Conservation (phyloP, 2,329 filamentous ascomycete genomes). For the Exserohilum rostratum region DNA sequence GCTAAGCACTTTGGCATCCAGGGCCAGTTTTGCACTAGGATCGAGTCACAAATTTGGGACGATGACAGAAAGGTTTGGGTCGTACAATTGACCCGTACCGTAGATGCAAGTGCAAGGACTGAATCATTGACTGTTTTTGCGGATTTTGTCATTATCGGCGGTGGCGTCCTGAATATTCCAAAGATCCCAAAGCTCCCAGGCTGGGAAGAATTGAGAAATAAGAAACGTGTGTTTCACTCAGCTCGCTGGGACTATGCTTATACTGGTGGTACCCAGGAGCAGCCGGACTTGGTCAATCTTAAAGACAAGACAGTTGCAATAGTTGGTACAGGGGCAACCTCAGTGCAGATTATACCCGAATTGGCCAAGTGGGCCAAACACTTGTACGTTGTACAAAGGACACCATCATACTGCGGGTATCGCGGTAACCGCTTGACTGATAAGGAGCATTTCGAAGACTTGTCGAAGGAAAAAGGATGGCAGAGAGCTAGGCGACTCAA, state of each 20-base stretch:
- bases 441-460: constrained; percentile 13
- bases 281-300: constrained; percentile 39
- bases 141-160: not conserved
- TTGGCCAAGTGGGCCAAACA: constrained; percentile 56
- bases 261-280: constrained; percentile 30
- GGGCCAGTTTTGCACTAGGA: constrained; percentile 1
- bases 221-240: constrained; percentile 38
- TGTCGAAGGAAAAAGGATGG: constrained; percentile 53
- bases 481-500: constrained; percentile 55
- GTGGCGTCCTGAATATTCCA: not conserved
- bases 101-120: constrained; percentile 12
- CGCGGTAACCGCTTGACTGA: constrained; percentile 30
- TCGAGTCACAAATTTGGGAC: constrained; percentile 50
- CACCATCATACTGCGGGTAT: constrained; percentile 53
- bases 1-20: not conserved
- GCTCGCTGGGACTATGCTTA: constrained; percentile 36
- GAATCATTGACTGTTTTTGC: not conserved
- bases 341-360: constrained; percentile 45
- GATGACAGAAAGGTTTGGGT: constrained; percentile 42
- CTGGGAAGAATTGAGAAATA: constrained; percentile 15
- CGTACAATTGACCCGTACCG: constrained; percentile 49
- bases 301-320: constrained; percentile 42
- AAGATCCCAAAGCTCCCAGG: not conserved
- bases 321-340: constrained; percentile 43
- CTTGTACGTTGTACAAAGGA: constrained; percentile 63